Evolutionary conservation across 306 rosid species (phyloP), one percentile per base, ranked within the genome.

Genomic region (Cucumis hystrix): DNA sequence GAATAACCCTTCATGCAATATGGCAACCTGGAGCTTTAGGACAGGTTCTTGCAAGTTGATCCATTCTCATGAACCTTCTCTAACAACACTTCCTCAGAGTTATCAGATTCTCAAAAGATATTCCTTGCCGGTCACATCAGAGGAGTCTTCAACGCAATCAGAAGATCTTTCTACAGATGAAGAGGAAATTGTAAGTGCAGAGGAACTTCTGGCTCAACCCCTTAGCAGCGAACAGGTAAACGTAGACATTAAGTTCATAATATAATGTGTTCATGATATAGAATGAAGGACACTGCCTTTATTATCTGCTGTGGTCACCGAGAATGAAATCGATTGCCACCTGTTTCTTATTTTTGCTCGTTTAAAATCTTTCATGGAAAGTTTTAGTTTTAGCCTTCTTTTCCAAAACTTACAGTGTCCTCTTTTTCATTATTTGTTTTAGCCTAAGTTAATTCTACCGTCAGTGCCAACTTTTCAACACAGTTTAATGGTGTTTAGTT

Each of bases 141-240:
- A 78, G 75, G 83, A 66, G 67, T 80, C 87, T 72, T 83, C 91
- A 10, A 37, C 33, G 49, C 81, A 47, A 17, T 75, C 72, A 3
- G 84, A 87, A 66, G 16, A 79, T 55, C 71, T 13, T 75, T n/a
- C 80, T 37, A 39, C 49, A 25, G 64, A 80, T 23, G 73, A 65
- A 74, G 83, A 63, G 64, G 60, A 11, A 12, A 63, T 70, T 47
- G n/a, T 58, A 23, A 33, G 74, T 39, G 79, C 55, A 15, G 80
- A 87, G 55, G 84, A 83, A 20, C 71, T 35, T 78, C 86, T 76
- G 79, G 66, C 86, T 76, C 81, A 83, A 41, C 82, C 87, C 47
- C 78, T 85, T 37, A 82, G 79, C 61, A 83, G 77, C 23, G 83
- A 85, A 14, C 82, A 82, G 89, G 91, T 84, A 83, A 52, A 14